Evolutionary conservation across 495 filamentous ascomycete species (phyloP), one percentile per base, ranked within the genome.

Genomic region (Penicillium egyptiacum): DNA sequence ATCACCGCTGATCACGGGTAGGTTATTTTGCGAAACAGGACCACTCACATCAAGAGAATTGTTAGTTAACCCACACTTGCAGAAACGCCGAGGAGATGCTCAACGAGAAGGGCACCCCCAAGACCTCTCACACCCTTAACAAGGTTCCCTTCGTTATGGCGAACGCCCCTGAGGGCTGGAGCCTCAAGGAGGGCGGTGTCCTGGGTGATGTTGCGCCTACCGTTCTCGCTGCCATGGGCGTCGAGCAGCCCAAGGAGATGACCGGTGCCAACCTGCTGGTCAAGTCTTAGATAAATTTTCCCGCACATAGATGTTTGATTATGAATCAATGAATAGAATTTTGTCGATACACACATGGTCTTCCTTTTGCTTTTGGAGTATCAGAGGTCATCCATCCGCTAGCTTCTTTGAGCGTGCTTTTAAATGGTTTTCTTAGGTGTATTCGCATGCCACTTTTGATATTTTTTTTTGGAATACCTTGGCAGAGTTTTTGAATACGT

Each of bases 51-150:
- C 6, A 10, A 12, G 19, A 5, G 23, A 25, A 33, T 10, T 35
- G 4, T 3, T 45, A 22, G 31, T 54, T 67, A 55, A 62, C 26
- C 9, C 20, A 46, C 23, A 14, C 14, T 19, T 28, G n/a, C 52
- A 86, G 85, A 53, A 98, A 98, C 66, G 94, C 94, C 50, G 94
- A 98, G 80, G 94, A 98, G 81, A 98, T 98, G 94, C 83, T 96
- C 75, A 97, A 89, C 73, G 85, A 90, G 63, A 88, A 96, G 68
- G 89, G 91, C 67, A 93, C 89, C 67, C 94, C 94, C 44, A 98
- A 98, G 84, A 98, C 94, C 14, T 92, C 90, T 45, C 94, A 98
- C 80, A 98, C 94, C 23, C 92, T 87, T 50, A 98, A 98, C 81
- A 90, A 90, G 72, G 94, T 98, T 49, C 94, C 94, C 11, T 96